Evolutionary conservation across 164 flowering plant species (phyloP).

Genomic region (Annona cherimola): DNA sequence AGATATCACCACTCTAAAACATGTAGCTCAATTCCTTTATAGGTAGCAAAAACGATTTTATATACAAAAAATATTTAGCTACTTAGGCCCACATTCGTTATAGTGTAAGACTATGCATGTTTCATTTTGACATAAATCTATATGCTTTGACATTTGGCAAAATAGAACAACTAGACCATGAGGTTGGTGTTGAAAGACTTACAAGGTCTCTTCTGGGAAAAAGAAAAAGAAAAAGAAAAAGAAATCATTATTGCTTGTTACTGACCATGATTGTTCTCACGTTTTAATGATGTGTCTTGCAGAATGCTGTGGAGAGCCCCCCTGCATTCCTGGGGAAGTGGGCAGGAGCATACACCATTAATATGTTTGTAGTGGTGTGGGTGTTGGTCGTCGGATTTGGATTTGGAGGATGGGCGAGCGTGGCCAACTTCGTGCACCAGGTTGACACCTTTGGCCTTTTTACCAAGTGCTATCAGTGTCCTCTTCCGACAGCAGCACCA

Average conservation of each 20-base stretch:
- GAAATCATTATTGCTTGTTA: not conserved
- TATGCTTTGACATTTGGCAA: too few species aligned
- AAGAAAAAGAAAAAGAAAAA: too few species aligned
- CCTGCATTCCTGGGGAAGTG: slow-evolving; percentile 72
- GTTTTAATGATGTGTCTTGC: slow-evolving; percentile 16
- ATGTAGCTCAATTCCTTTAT: not conserved
- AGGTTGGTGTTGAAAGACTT: too few species aligned
- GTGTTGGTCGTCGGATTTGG: slow-evolving; percentile 87
- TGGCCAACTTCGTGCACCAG: slow-evolving; percentile 71
- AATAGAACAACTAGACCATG: too few species aligned
- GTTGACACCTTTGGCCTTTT: slow-evolving; percentile 90
- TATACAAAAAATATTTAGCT: too few species aligned
- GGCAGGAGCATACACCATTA: slow-evolving; percentile 64
- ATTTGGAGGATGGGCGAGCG: slow-evolving; percentile 95
- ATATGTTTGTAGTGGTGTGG: slow-evolving; percentile 80
- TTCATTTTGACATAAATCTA: too few species aligned
- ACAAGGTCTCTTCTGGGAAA: too few species aligned
- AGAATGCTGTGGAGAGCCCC: slow-evolving; percentile 96
- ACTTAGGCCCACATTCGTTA: too few species aligned
- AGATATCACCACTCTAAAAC: too few species aligned
- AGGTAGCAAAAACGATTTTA: not conserved
- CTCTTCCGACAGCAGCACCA: slow-evolving; percentile 32
- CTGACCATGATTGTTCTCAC: not conserved
- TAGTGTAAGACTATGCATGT: too few species aligned
- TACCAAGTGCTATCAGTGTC: slow-evolving; percentile 93